Evolutionary conservation across 441 rosid genomes (phyloP).

Genomic region (Adansonia gregorii): DNA sequence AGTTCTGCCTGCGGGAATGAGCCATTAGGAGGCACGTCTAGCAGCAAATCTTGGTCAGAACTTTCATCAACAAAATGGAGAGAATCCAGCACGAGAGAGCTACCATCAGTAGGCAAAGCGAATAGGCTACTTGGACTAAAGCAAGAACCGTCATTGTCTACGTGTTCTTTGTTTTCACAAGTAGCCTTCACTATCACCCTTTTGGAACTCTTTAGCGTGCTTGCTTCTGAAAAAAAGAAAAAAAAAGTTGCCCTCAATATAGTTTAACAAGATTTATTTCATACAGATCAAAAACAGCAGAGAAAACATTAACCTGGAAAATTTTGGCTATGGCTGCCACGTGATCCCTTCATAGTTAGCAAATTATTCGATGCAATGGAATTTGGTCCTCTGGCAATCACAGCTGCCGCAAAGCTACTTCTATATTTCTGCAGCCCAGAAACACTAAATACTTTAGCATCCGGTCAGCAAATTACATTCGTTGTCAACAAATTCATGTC

Average conservation of each 20-base stretch:
- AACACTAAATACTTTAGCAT: constrained; percentile 14
- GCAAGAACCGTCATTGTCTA: constrained; percentile 67
- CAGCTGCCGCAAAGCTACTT: constrained; percentile 32
- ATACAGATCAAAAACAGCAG: neutral
- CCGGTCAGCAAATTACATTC: neutral
- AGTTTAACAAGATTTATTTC: neutral
- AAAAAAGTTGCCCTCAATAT: too few species aligned
- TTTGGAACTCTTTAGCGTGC: constrained; percentile 67
- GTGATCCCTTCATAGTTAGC: constrained; percentile 44
- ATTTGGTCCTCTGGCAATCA: constrained; percentile 40
- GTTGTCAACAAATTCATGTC: neutral
- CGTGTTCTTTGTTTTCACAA: constrained; percentile 58
- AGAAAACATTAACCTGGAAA: constrained; percentile 47
- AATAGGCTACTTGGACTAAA: constrained; percentile 80
- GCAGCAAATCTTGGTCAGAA: constrained; percentile 76
- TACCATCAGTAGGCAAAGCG: constrained; percentile 67
- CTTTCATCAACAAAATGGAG: constrained; percentile 56
- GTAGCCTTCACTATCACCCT: constrained; percentile 54
- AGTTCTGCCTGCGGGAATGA: constrained; percentile 94
- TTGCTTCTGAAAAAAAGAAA: constrained; percentile 49
- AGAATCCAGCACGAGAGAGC: constrained; percentile 64
- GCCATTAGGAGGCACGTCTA: constrained; percentile 80
- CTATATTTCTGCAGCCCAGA: constrained; percentile 45
- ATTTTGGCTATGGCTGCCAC: constrained; percentile 43
- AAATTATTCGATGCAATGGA: constrained; percentile 29